Base-by-base conservation (phyloP, 2,329 filamentous ascomycete genomes). In the Aureobasidium sp. region DNA sequence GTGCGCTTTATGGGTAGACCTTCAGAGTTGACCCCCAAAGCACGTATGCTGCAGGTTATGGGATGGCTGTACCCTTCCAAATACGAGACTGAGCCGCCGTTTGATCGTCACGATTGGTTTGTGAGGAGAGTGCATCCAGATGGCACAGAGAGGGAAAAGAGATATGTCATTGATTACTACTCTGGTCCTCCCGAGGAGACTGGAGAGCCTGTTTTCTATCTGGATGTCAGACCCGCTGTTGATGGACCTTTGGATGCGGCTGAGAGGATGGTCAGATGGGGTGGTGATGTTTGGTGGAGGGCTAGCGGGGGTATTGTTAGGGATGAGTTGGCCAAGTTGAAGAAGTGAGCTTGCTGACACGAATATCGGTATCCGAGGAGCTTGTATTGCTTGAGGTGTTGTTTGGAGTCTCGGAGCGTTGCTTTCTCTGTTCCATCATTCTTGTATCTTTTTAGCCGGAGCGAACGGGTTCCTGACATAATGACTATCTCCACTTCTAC, bases 131-230 rank as follows among this genome's bases (percentile, higher is more conserved):
- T 87, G 37, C 76, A 82, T 53, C 77, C 79, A 5, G 80, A 86
- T 59, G 90, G 89, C 32, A 73, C 86, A 62, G 81, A 79, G 68
- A 88, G 87, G 72, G 87, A 97, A 78, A 80, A 97, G 49, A 85
- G 94, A 69, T 99, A 99, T 73, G 85, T 99, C 61, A 99, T 99
- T 72, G 94, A 99, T 75, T 97, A 96, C 76, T 97, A 97, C 75
- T 87, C 88, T 37, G 93, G 86, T 6, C 86, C 87, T 29, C 87
- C 89, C 1, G 91, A 95, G 69, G 91, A 95, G 70, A 89, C 85
- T 0, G 94, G 92, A 36, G 91, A 97, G 72, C 93, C 94, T 3
- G 91, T 97, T 7, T 99, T 99, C 78, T 97, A 87, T 73, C 84
- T 99, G 60, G 94, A 99, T 71, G 94, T 99, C 25, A 83, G 94